Evolutionary conservation across 2,329 filamentous ascomycete genomes (phyloP), one percentile per base, ranked within the genome.

Genomic region (Alternaria arbusti): DNA sequence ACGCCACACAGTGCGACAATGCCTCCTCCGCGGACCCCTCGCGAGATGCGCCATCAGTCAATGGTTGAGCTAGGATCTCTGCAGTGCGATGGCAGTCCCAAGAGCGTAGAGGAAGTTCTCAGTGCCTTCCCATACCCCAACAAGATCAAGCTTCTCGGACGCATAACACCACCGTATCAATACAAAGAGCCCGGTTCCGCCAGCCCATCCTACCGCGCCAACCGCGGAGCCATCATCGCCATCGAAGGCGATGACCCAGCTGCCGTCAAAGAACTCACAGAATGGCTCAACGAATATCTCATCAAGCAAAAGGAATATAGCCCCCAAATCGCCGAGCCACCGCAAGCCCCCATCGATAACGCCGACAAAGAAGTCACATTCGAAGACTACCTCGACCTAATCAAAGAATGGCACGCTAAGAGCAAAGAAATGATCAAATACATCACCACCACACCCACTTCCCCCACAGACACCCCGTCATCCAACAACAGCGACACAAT

Each of bases 181-280:
- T 40, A 92, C 13, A 77, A 76, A 54, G 72, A 73, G 3, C 68
- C 71, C 20, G 68, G 69, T 8, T 64, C 67, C 7, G 64, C 67
- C 6, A 75, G 68, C 17, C 70, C 75, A 3, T 69, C 68, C 9
- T 63, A 80, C 83, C 72, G 69, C 20, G 51, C 44, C 23, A 82
- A 84, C 7, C 87, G 94, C n/a, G 94, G 95, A 0, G 88, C 91
- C 0, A 87, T 97, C 40, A 90, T 98, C 65, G 91, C 92, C 0
- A 83, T 98, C 26, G 95, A 98, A 79, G 94, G 94, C 1, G 85
- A 90, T 17, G 87, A 90, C 61, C 78, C 82, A 2, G 84, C 86
- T 10, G 87, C 92, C 5, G 89, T 92, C 4, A 82, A 85, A 4
- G 86, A 87, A 17, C 87, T 97, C 20, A 86, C 91, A 58, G 84